These are phyloP conservation scores for Pseudotulostoma volvatum DNA, from an alignment of 495 filamentous ascomycete species.

Conservation along the genomic window DNA sequence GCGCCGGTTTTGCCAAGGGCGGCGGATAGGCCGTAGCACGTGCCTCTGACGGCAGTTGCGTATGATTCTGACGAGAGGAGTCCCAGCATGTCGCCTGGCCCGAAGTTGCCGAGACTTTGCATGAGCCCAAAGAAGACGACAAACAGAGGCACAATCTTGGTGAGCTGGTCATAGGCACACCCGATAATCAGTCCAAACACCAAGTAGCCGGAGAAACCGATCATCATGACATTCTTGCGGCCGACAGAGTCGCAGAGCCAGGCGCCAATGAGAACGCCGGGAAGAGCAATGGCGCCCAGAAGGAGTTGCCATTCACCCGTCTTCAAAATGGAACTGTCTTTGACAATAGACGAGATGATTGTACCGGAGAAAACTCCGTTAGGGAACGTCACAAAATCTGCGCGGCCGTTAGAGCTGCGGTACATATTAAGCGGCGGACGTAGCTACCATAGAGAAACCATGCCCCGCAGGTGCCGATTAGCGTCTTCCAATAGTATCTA, in stretches of 20 bases:
- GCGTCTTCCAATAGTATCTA: constrained; percentile 30
- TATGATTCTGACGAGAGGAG: constrained; percentile 34
- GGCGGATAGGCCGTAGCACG: constrained; percentile 35
- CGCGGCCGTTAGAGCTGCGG: background rate
- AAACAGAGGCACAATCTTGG: constrained; percentile 34
- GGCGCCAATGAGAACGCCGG: constrained; percentile 35
- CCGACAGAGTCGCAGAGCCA: constrained; percentile 30
- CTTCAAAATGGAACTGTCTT: constrained; percentile 17
- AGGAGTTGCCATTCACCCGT: constrained; percentile 36
- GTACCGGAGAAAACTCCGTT: constrained; percentile 35
- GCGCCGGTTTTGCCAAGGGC: constrained; percentile 36
- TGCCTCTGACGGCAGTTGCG: constrained; percentile 33
- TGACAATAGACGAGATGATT: constrained; percentile 28
- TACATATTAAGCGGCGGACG: background rate
- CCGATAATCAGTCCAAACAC: constrained; percentile 38
- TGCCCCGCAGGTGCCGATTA: constrained; percentile 31
- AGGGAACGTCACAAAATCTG: constrained; percentile 27
- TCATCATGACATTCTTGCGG: constrained; percentile 36
- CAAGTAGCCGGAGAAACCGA: constrained; percentile 35
- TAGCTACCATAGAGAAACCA: constrained; percentile 35
- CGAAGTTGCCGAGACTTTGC: constrained; percentile 34
- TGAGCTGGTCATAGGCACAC: constrained; percentile 29
- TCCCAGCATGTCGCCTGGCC: constrained; percentile 36
- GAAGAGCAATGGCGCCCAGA: constrained; percentile 27
- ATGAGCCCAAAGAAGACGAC: constrained; percentile 39